Conservation (phyloP, 345 rosid genomes). For the Citrus medica region DNA sequence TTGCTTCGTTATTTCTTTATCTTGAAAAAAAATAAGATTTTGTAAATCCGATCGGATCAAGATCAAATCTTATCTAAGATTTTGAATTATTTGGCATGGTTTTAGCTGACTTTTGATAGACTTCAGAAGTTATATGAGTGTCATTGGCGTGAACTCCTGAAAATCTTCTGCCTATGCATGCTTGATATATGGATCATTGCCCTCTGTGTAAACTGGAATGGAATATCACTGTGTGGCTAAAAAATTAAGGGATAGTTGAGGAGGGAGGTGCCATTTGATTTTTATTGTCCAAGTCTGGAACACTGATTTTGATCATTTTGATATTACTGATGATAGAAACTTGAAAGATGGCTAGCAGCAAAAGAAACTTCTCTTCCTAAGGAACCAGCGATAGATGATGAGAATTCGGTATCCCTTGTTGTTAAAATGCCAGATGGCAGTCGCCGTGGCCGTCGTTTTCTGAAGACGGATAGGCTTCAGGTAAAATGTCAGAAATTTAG, state of each 20-base stretch:
- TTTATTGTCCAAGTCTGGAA: background rate
- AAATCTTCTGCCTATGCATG: background rate
- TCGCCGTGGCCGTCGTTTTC: conserved; percentile 78
- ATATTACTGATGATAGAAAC: conserved; percentile 35
- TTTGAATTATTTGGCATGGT: background rate
- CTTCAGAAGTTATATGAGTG: background rate
- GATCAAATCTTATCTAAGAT: background rate
- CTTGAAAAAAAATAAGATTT: too few relatives aligned
- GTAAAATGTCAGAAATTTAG: conserved; percentile 29
- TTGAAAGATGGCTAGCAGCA: conserved; percentile 29
- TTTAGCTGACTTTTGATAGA: background rate
- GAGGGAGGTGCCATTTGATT: background rate
- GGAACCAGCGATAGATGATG: conserved; percentile 64
- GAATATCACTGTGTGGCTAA: background rate
- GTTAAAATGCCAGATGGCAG: conserved; percentile 80
- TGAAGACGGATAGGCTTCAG: conserved; percentile 76
- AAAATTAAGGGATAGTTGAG: background rate
- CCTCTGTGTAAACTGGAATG: background rate
- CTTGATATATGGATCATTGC: background rate
- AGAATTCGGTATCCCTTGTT: conserved; percentile 58
- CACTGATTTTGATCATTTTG: conserved; percentile 2
- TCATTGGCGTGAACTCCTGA: too few relatives aligned
- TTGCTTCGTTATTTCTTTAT: too few relatives aligned
- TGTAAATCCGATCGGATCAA: too few relatives aligned
- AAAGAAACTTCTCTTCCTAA: conserved; percentile 43